Conservation (phyloP, 1,284 basidiomycete genomes). For the Fomitiporia mediterranea region DNA sequence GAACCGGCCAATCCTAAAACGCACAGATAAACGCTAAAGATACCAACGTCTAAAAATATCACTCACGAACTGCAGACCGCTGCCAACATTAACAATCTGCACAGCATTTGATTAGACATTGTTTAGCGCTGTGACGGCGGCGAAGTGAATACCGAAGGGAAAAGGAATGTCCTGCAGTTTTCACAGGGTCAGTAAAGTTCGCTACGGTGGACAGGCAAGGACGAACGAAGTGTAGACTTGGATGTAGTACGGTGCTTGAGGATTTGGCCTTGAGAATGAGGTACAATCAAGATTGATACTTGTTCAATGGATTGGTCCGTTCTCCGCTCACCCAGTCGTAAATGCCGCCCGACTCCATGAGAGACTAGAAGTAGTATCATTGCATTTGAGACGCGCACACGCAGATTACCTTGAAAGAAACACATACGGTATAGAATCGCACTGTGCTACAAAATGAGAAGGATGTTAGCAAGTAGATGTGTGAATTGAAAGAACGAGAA, state of each 20-base stretch:
- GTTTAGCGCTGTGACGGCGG: background rate
- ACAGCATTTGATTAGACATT: background rate
- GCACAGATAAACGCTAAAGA: background rate
- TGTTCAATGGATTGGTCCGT: background rate
- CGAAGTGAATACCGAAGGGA: conserved; percentile 37
- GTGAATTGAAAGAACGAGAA: conserved; percentile 5
- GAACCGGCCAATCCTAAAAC: conserved; percentile 49
- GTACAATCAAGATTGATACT: background rate
- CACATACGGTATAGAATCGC: conserved; percentile 43
- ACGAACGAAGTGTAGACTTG: conserved; percentile 60
- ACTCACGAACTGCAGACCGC: conserved; percentile 43
- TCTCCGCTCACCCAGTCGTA: conserved; percentile 12
- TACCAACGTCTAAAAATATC: background rate
- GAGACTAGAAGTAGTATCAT: background rate
- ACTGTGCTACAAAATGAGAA: conserved; percentile 40
- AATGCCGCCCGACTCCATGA: conserved; percentile 16
- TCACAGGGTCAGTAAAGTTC: background rate
- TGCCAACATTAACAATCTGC: conserved; percentile 43
- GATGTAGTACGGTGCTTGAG: conserved; percentile 51
- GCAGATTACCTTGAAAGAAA: conserved; percentile 35
- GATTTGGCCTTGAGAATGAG: conserved; percentile 41
- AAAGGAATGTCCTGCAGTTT: conserved; percentile 28
- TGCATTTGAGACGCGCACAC: conserved; percentile 19
- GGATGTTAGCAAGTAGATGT: conserved; percentile 9
- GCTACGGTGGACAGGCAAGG: background rate